Evolutionary conservation across 1,284 basidiomycete species (phyloP), one percentile per base, ranked within the genome.

Genomic region (Phellopilus nigrolimitatus): DNA sequence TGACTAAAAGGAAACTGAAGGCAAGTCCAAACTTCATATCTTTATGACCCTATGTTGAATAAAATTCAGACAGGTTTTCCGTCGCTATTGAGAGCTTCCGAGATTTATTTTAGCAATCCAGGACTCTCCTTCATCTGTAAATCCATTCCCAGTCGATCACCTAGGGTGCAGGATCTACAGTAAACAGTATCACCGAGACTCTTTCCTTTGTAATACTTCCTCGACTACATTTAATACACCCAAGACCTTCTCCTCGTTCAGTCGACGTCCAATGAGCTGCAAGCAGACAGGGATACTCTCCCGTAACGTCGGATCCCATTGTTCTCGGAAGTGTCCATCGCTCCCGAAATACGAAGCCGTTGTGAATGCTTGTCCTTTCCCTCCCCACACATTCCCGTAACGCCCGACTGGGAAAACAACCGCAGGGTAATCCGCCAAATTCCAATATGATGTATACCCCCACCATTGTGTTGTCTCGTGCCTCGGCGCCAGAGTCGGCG

Each of bases 371-470:
- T 4, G 10, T 5, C 17, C 21, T 12, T 7, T 27, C 10, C 17
- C 7, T n/a, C 13, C 24, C 13, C 30, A 13, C 4, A 19, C 17
- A 17, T 15, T 17, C 13, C 37, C 13, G 34, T 7, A 44, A 61
- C 63, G 59, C n/a, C 68, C 70, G 30, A 73, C 71, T 27, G 80
- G 82, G 63, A 84, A 76, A 12, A 74, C 75, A 8, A 70, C 72
- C 15, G 69, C 71, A 2, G 78, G 70, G 51, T 74, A 77, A 62
- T 84, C 80, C 54, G 73, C 61, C 49, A 82, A 57, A 59, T 84
- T 84, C 73, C 77, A 80, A 56, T 77, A 73, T 1, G 71, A 72
- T 10, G 72, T 73, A 60, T 80, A 80, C 3, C 70, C 68, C 75
- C 72, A 75, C 72, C 73, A 77, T 30, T 71, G 65, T 19, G 73